Base-by-base conservation (phyloP, 345 rosid genomes). In the Rubroshorea leprosula region DNA sequence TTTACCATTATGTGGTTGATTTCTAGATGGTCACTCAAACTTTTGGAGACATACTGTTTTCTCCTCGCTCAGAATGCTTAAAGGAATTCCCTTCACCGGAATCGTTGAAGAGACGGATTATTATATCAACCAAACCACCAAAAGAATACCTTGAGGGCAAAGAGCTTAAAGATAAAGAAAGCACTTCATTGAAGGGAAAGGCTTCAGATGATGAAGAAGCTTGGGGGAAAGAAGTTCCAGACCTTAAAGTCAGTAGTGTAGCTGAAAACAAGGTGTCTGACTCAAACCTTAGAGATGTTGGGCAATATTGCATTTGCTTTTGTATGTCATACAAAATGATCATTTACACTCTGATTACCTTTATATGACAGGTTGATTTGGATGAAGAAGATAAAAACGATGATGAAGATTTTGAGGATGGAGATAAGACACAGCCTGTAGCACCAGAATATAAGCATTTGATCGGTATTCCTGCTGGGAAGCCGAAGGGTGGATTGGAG, bases 51-150 rank as follows among this genome's bases (percentile, higher is more conserved):
- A 73, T 80, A 80, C 84, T 93, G 61, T 87, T 83, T 76, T 16
- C 79, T 70, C 86, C 99, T 64, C 83, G 79, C 14, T 24, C 91
- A 15, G 94, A 85, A 70, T 69, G 80, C 81, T 81, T 87, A 35
- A 87, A 80, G 71, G 87, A 93, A 44, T 85, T 93, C 57, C 96
- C 94, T 12, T 89, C 96, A 3, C 96, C 94, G 0, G 79, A 85
- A 7, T 79, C 72, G 1, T 51, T 93, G 73, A 93, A 79, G 80
- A 79, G 50, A 45, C 79, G 76, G 39, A 53, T 93, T 51, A 83
- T 93, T 61, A 77, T 93, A 75, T 93, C 99, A 66, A 93, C 99
- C 15, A 93, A 93, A 64, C 99, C 96, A 38, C 99, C 97, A 16
- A 93, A 83, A 63, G 94, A 93, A 65, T 89, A 89, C 72, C 83